Evolutionary conservation across 768 basidiomycete genomes (phyloP).

Genomic region (Collybiopsis luxurians): DNA sequence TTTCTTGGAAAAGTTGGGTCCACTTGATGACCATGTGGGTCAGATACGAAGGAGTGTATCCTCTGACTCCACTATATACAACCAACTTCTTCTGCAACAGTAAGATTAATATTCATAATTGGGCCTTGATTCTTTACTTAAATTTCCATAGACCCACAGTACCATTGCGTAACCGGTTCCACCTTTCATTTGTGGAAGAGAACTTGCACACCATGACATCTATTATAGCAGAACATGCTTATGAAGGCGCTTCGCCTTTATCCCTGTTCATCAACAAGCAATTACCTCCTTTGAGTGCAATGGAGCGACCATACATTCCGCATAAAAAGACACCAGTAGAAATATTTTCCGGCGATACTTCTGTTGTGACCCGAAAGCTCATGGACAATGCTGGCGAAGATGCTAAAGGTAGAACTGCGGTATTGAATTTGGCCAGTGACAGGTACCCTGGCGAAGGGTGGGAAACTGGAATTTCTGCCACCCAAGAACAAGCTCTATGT

Average conservation of each 20-base stretch:
- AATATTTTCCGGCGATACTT: slow-evolving; percentile 18
- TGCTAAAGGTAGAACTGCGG: slow-evolving; percentile 15
- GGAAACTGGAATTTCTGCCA: neutral
- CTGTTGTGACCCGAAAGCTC: slow-evolving; percentile 18
- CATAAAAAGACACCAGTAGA: slow-evolving; percentile 1
- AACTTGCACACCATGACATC: neutral
- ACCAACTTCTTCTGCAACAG: slow-evolving; percentile 7
- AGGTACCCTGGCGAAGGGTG: slow-evolving; percentile 16
- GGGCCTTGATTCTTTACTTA: too few relatives aligned
- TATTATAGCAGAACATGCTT: neutral
- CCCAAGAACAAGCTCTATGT: slow-evolving; percentile 14
- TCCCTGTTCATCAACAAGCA: slow-evolving; percentile 8
- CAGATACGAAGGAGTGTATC: too few relatives aligned
- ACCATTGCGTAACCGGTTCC: neutral
- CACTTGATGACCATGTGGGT: too few relatives aligned
- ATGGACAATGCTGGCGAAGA: slow-evolving; percentile 3
- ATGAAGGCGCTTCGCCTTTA: slow-evolving; percentile 2
- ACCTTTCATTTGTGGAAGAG: neutral
- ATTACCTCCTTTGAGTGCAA: slow-evolving; percentile 1
- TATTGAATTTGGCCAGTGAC: slow-evolving; percentile 21
- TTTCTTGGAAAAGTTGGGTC: too few relatives aligned
- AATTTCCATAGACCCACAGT: neutral
- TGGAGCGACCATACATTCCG: neutral
- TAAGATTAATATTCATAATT: slow-evolving; percentile 4
- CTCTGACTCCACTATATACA: slow-evolving; percentile 11